phyloP scores from a whole-genome alignment of 2,329 filamentous ascomycete species.

The Esteya vermicola region DNA sequence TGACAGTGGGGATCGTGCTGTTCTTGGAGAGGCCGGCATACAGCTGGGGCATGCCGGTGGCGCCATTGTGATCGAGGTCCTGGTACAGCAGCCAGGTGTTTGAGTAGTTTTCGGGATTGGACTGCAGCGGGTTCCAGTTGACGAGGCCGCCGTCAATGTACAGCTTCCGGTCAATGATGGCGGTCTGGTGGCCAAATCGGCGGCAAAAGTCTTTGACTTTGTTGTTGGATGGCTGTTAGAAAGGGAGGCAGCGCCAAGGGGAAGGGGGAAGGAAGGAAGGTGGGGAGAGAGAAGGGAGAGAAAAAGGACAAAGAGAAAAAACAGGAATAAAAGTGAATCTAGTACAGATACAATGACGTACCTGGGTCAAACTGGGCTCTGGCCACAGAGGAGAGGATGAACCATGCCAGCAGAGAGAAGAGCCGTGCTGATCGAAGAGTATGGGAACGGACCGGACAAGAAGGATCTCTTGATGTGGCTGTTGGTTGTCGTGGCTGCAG shows the following conservation, averaged over 20 bases:
- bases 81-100: conserved; percentile 43
- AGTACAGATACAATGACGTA: background rate
- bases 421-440: no score
- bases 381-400: background rate
- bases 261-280: background rate
- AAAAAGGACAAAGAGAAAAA: background rate
- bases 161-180: conserved; percentile 41
- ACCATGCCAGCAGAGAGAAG: background rate
- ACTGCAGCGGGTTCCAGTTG: conserved; percentile 35
- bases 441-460: no score
- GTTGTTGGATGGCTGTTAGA: conserved; percentile 20
- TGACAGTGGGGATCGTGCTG: conserved; percentile 32
- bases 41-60: conserved; percentile 35
- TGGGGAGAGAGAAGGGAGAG: background rate
- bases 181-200: conserved; percentile 43
- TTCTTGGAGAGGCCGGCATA: conserved; percentile 46
- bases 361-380: conserved; percentile 7
- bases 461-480: no score
- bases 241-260: no score
- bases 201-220: conserved; percentile 39
- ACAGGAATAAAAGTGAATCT: background rate
- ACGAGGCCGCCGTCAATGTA: conserved; percentile 50
- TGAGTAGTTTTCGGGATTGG: conserved; percentile 36
- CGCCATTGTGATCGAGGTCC: conserved; percentile 31
- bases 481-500: no score